Evolutionary conservation across 2,329 filamentous ascomycete genomes (phyloP), one percentile per base, ranked within the genome.

Genomic region (Beauveria australis): DNA sequence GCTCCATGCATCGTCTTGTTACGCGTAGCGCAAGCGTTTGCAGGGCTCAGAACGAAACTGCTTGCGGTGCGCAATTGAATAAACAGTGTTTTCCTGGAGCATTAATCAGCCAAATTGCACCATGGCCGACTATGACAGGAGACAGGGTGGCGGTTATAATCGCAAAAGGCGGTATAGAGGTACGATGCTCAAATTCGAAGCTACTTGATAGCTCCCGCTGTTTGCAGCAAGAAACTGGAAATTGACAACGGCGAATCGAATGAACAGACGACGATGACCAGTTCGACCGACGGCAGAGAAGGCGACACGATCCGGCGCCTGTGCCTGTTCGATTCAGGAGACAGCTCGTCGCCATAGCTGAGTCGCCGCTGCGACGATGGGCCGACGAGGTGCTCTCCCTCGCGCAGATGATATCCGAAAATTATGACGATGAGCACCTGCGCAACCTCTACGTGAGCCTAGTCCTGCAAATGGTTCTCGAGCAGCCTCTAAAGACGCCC

Each of bases 401-500:
- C 67, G 90, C 89, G 37, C 89, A 87, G 68, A 83, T 88, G 53
- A 84, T 96, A 18, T 82, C 87, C 37, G 91, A 96, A 49, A 89
- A 95, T 73, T 89, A 89, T 71, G 92, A 95, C n/a, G 89, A 95
- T 70, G 85, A 88, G 66, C 88, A 92, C 66, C 77, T 96, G 59
- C 86, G 86, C 65, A 82, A 80, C 37, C 85, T 81, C 55, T 95
- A 96, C 72, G 79, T 89, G 65, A 84, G 88, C 61, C 81, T 96
- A 33, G 79, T 86, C 8, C 76, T 92, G 62, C 89, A 93, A 74
- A 80, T 97, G 65, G 81, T 89, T 48, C 73, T 91, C 41, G 94
- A 99, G 76, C 94, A 99, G 76, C 94, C 94, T 1, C 88, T 99
- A 74, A 97, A 97, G 79, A 95, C 92, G n/a, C 93, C 94, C 0